A percentile compares a stretch with the other conserved stretches of the same genome.
Evolutionary conservation across 371 early-diverging fungal genomes (phyloP).

Genomic region (Rhizomucor miehei): DNA sequence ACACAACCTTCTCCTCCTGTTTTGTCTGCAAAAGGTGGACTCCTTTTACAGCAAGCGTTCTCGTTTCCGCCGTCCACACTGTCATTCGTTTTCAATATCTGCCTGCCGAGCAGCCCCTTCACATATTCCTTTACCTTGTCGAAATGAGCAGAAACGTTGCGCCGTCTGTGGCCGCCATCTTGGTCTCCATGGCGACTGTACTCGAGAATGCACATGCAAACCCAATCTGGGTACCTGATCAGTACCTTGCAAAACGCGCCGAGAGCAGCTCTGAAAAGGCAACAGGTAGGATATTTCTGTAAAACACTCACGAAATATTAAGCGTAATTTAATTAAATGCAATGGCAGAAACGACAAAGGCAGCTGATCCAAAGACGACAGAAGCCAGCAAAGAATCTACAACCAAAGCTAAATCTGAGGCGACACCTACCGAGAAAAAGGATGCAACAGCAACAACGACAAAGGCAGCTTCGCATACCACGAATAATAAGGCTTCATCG

Average conservation of each 20-base stretch:
- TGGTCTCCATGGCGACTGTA: slow-evolving; percentile 4
- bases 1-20: neutral
- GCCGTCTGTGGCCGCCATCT: slow-evolving; percentile 1
- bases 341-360: neutral
- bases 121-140: no score
- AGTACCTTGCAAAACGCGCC: neutral
- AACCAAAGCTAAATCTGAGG: no score
- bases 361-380: neutral
- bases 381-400: neutral
- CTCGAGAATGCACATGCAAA: slow-evolving; percentile 2
- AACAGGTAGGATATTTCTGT: neutral
- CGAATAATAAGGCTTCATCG: neutral
- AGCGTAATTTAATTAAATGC: neutral
- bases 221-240: slow-evolving; percentile 1
- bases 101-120: no score
- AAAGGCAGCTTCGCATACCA: neutral
- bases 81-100: no score
- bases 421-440: no score
- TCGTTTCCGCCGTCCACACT: no score
- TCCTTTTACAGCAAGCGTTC: neutral
- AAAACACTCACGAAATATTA: neutral
- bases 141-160: no score
- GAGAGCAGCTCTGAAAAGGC: neutral
- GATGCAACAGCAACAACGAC: slow-evolving; percentile 1
- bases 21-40: neutral